These are phyloP conservation scores for Talaromyces sp. DNA, from an alignment of 2,329 filamentous ascomycete genomes.

Conservation along the genomic window DNA sequence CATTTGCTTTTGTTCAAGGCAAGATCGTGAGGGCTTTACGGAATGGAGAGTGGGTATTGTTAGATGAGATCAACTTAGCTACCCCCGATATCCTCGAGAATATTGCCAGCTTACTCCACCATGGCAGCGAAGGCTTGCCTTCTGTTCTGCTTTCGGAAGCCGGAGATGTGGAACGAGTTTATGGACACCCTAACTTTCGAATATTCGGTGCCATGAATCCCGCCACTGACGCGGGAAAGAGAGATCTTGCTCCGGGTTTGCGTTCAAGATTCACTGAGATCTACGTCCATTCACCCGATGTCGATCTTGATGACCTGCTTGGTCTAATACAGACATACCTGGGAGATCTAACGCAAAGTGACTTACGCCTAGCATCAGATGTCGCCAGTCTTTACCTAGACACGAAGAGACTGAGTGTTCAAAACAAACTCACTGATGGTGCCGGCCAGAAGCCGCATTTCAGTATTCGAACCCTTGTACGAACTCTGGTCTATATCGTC, in stretches of 20 bases:
- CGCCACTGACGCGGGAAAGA: conserved; percentile 93
- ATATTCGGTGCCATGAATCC: conserved; percentile 99
- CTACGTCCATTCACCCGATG: conserved; percentile 87
- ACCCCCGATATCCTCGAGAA: conserved; percentile 92
- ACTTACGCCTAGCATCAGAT: conserved; percentile 69
- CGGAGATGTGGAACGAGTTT: conserved; percentile 82
- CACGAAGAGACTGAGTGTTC: conserved; percentile 72
- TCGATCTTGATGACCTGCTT: conserved; percentile 76
- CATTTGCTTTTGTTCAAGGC: conserved; percentile 93
- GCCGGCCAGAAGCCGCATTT: conserved; percentile 96
- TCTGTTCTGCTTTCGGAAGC: conserved; percentile 89
- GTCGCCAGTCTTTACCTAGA: conserved; percentile 83
- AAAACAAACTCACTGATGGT: conserved; percentile 85
- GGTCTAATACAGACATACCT: conserved; percentile 87
- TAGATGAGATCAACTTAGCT: conserved; percentile 96
- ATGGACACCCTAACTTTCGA: conserved; percentile 85
- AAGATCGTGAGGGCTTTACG: conserved; percentile 93
- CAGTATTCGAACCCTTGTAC: conserved; percentile 87
- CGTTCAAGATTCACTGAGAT: conserved; percentile 92
- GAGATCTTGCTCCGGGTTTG: conserved; percentile 82
- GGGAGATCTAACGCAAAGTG: conserved; percentile 62
- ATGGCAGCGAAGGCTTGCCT: conserved; percentile 64
- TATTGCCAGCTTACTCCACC: conserved; percentile 77
- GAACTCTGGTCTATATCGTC: conserved; percentile 80
- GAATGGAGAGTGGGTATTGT: conserved; percentile 92